phyloP scores from a whole-genome alignment of 106 monocot genomes.

The Amphibolis antarctica region DNA sequence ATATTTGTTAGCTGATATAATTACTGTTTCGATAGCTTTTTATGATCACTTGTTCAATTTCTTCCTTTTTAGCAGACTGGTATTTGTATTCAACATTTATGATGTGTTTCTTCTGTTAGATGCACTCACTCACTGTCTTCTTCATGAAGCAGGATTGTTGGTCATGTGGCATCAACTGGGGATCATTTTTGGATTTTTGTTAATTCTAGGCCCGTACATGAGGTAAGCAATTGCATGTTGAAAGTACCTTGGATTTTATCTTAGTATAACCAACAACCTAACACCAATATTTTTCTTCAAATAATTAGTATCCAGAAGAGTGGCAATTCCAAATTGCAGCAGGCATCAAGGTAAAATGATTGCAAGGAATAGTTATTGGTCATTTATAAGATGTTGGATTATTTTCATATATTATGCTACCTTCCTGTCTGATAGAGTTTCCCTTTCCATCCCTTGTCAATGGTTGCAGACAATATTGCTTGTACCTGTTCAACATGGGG shows the following conservation, averaged over 20 bases:
- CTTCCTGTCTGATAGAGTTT: not conserved
- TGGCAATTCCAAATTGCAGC: conserved; percentile 46
- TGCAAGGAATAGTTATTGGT: not conserved
- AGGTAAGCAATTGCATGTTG: conserved; percentile 20
- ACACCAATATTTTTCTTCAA: not conserved
- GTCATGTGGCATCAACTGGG: conserved; percentile 35
- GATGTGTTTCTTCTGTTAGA: not conserved
- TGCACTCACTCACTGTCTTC: not conserved
- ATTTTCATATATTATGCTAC: no score
- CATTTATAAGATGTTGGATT: no score
- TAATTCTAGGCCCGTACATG: conserved; percentile 12
- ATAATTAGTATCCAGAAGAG: conserved; percentile 38
- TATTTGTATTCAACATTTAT: no score
- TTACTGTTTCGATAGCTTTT: no score
- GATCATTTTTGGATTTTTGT: conserved; percentile 36
- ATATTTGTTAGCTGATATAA: no score
- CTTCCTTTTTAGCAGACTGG: not conserved
- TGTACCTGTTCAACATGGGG: conserved; percentile 52
- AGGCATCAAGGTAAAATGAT: conserved; percentile 53
- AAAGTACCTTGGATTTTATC: not conserved
- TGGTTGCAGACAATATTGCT: conserved; percentile 63
- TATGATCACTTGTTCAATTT: not conserved
- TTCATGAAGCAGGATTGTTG: conserved; percentile 39
- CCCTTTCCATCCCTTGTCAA: not conserved
- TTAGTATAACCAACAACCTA: not conserved